Evolutionary conservation across 495 filamentous ascomycete species (phyloP), one percentile per base, ranked within the genome.

Genomic region (Jackrogersella multiformis): DNA sequence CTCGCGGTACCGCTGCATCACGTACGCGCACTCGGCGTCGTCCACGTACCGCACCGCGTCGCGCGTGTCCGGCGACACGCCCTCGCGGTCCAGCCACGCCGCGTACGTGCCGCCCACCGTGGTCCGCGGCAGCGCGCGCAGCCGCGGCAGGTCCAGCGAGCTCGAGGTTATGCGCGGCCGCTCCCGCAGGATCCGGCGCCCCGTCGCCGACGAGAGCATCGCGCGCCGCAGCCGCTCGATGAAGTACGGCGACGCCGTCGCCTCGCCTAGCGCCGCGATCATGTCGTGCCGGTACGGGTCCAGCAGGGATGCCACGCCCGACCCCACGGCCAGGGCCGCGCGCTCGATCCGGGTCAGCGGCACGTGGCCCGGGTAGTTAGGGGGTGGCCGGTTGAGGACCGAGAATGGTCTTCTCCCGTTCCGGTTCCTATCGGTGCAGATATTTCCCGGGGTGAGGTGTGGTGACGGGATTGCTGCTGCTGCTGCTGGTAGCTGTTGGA

Each of bases 1-100:
- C 78, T 99, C 96, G 46, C 95, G 88, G 78, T 99, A 99, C 26
- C 95, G 88, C 84, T 98, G 95, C 92, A 99, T 97, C 3, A 98
- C 95, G 77, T 98, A 99, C 16, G 95, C 95, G 75, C 92, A 96
- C 74, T 98, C 95, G 54, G 88, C 88, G 73, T 97, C 90, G 75
- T 97, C 94, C 55, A 99, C 93, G 77, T 96, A 97, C 41, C 89
- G 84, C 21, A 99, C 95, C 15, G 74, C 68, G 34, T 87, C 80
- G 8, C 96, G 87, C 23, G 96, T 97, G 77, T 98, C 96, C 0
- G 95, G 94, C 1, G 90, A 90, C 2, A 99, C 94, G 36, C 91
- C 91, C 80, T 99, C 95, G 32, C 90, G 85, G 78, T 97, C 93
- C 13, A 97, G 82, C 95, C 95, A 99, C 16, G 78, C 81, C 3